Evolutionary conservation across 768 basidiomycete genomes (phyloP).

Genomic region (Russula griseocarnosa): DNA sequence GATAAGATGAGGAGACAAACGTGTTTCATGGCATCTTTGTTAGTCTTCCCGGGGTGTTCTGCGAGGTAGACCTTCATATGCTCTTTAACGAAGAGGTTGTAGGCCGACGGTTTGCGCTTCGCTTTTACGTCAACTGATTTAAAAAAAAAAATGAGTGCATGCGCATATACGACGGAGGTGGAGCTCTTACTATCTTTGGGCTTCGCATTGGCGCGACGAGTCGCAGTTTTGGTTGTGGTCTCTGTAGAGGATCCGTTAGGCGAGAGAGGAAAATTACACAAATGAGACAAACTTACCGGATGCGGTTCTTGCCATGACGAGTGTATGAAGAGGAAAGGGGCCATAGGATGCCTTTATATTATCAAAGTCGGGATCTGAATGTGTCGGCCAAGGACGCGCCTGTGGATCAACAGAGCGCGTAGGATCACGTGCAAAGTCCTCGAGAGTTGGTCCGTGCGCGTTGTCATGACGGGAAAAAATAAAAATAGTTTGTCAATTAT

Average conservation of each 20-base stretch:
- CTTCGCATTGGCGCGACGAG: conserved; percentile 49
- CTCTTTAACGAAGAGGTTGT: conserved; percentile 54
- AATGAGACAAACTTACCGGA: conserved; percentile 39
- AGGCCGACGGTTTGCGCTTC: conserved; percentile 56
- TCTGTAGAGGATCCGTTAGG: conserved; percentile 34
- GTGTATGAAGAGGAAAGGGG: conserved; percentile 11
- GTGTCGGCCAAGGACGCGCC: conserved; percentile 19
- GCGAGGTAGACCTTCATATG: conserved; percentile 57
- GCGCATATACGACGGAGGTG: conserved; percentile 30
- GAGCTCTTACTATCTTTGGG: conserved; percentile 35
- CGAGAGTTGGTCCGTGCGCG: conserved; percentile 16
- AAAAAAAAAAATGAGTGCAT: conserved; percentile 10
- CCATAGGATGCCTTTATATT: conserved; percentile 12
- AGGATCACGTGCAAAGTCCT: conserved; percentile 6
- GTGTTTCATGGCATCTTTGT: conserved; percentile 53
- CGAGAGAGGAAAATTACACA: neutral
- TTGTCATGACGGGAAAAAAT: neutral
- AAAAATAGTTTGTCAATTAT: neutral
- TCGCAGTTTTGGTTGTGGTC: conserved; percentile 54
- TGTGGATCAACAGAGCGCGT: conserved; percentile 25
- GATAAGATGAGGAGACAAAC: conserved; percentile 29
- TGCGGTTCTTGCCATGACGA: conserved; percentile 48
- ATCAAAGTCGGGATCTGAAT: conserved; percentile 30
- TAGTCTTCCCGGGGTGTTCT: conserved; percentile 45
- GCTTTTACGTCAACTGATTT: conserved; percentile 36